phyloP scores from a whole-genome alignment of 1,139 yeast genomes.

The Taphrina confusa region DNA sequence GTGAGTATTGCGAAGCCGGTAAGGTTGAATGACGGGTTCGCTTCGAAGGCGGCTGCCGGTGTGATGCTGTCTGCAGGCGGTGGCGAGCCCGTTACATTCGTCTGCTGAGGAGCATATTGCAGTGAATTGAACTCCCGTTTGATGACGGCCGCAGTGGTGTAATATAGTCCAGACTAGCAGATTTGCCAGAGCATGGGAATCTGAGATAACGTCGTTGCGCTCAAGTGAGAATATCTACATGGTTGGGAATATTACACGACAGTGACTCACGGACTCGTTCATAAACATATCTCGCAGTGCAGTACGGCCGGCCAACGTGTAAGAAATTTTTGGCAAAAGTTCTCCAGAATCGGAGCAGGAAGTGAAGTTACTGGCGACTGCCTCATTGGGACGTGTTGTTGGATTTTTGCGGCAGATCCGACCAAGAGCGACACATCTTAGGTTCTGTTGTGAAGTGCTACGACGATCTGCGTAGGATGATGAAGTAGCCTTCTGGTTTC shows the following conservation, averaged over 20 bases:
- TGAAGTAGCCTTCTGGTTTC: neutral
- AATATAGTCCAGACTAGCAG: too few species aligned
- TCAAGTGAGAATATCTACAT: too few species aligned
- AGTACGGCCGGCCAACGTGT: neutral
- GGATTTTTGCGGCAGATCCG: neutral
- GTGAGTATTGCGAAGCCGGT: conserved; percentile 8
- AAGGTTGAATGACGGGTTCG: conserved; percentile 34
- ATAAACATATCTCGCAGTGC: neutral
- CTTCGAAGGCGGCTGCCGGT: conserved; percentile 1
- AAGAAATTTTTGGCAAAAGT: neutral
- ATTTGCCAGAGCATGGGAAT: too few species aligned
- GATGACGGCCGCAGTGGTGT: conserved; percentile 7
- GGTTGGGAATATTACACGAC: neutral
- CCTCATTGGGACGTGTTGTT: neutral
- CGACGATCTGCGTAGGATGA: neutral
- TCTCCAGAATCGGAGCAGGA: neutral
- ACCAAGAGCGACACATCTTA: neutral
- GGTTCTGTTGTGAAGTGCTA: neutral
- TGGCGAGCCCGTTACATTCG: neutral
- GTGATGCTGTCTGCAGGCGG: conserved; percentile 16
- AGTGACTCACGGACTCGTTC: conserved; percentile 2
- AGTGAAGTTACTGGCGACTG: neutral
- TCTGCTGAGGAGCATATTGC: conserved; percentile 10
- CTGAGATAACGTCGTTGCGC: too few species aligned
- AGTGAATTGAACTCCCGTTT: conserved; percentile 1